These are phyloP conservation scores for Penicillium paxilli DNA, from an alignment of 495 filamentous ascomycete genomes.

Conservation along the genomic window DNA sequence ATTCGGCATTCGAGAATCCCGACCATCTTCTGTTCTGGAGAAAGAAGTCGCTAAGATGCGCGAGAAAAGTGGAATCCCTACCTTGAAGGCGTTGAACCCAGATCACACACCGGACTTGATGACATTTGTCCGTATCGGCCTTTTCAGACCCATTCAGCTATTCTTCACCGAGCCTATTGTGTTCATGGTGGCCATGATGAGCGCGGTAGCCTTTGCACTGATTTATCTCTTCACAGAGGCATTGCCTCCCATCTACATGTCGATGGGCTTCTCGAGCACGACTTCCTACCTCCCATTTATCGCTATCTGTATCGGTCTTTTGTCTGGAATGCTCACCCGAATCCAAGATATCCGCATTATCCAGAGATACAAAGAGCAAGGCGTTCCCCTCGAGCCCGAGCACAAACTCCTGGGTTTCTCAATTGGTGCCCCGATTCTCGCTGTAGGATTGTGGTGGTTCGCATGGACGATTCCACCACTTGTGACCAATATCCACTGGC, in stretches of 20 bases:
- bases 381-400: conserved; percentile 8
- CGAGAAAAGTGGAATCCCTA: conserved; percentile 18
- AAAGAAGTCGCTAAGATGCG: conserved; percentile 24
- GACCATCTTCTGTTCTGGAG: conserved; percentile 34
- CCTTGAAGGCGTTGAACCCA: conserved; percentile 30
- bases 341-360: conserved; percentile 3
- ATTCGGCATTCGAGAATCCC: conserved; percentile 38
- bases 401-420: conserved; percentile 31
- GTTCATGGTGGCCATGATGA: conserved; percentile 33
- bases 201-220: conserved; percentile 33
- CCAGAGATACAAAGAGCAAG: conserved; percentile 2
- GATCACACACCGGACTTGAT: conserved; percentile 32
- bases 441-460: conserved; percentile 42
- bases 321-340: conserved; percentile 1
- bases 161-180: conserved; percentile 48
- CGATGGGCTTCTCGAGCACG: conserved; percentile 29
- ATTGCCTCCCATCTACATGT: conserved; percentile 33
- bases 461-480: conserved; percentile 45
- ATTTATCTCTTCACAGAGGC: conserved; percentile 51
- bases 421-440: conserved; percentile 39
- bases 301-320: conserved; percentile 25
- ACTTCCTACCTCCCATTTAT: conserved; percentile 41
- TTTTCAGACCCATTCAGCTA: conserved; percentile 37
- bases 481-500: conserved; percentile 30
- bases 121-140: conserved; percentile 28